Conservation (phyloP, 179 eudicot species). For the Monotropa hypopitys region DNA sequence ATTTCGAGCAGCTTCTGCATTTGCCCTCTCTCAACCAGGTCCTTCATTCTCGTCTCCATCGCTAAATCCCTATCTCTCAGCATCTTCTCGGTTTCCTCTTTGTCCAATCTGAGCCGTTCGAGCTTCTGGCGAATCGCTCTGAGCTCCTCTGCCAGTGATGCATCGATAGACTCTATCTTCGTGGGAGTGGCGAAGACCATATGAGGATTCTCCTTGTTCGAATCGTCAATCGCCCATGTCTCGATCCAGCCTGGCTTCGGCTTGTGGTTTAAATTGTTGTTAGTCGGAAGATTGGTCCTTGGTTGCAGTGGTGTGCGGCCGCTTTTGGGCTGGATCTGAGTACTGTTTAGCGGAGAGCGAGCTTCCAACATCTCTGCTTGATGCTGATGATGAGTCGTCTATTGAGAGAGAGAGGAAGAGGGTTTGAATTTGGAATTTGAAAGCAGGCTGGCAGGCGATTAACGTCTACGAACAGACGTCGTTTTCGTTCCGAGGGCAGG, state of each 20-base stretch:
- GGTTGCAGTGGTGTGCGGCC: slow-evolving; percentile 33
- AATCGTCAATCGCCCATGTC: neutral
- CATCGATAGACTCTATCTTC: slow-evolving; percentile 9
- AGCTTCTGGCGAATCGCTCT: slow-evolving; percentile 45
- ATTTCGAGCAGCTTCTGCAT: slow-evolving; percentile 58
- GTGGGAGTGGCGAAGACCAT: neutral
- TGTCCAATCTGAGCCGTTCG: slow-evolving; percentile 45
- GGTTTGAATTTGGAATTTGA: slow-evolving; percentile 22
- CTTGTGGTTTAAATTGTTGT: slow-evolving; percentile 19
- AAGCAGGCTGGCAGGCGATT: slow-evolving; percentile 7
- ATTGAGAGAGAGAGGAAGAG: neutral
- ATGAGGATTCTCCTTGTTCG: slow-evolving; percentile 4
- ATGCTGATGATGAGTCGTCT: no score
- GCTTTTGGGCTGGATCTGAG: slow-evolving; percentile 11
- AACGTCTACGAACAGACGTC: slow-evolving; percentile 8
- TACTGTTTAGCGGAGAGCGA: slow-evolving; percentile 8
- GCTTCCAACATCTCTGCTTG: slow-evolving; percentile 22
- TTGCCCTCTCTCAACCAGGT: slow-evolving; percentile 41
- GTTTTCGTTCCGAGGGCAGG: neutral
- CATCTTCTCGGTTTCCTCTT: slow-evolving; percentile 44
- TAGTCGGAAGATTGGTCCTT: slow-evolving; percentile 12
- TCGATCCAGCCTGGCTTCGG: slow-evolving; percentile 3
- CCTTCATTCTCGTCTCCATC: slow-evolving; percentile 36
- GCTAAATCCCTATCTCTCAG: slow-evolving; percentile 32
- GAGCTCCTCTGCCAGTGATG: slow-evolving; percentile 65